Conservation (phyloP, 2,329 filamentous ascomycete species). For the Paecilomyces formosus region DNA sequence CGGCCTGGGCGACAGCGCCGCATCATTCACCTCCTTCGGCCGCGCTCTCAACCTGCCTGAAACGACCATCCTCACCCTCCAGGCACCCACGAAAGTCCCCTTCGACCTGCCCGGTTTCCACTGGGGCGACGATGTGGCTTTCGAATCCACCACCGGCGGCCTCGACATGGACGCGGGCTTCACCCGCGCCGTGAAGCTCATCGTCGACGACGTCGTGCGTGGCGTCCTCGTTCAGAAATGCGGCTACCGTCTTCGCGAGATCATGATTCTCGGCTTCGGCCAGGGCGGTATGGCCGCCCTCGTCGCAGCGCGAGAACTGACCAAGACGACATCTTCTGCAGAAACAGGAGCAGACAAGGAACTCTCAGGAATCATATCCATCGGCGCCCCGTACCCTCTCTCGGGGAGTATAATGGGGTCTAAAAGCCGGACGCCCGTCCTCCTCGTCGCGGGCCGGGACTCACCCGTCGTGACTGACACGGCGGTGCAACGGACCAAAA, state of each 20-base stretch:
- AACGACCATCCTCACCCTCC: conserved; percentile 66
- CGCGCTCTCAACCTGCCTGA: conserved; percentile 65
- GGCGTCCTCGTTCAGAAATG: conserved; percentile 47
- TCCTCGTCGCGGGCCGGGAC: conserved; percentile 35
- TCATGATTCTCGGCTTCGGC: conserved; percentile 60
- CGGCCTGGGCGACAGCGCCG: conserved; percentile 70
- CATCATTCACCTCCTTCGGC: conserved; percentile 62
- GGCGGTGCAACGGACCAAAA: conserved; percentile 56
- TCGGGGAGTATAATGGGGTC: conserved; percentile 18
- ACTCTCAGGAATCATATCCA: conserved; percentile 34
- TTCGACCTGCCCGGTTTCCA: conserved; percentile 61
- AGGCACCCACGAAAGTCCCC: conserved; percentile 62
- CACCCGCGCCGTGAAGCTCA: conserved; percentile 36
- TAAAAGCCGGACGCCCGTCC: conserved; percentile 34
- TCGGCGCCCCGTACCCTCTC: conserved; percentile 35
- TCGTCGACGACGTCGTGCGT: conserved; percentile 47
- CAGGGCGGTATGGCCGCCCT: conserved; percentile 60
- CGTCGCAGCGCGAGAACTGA: conserved; percentile 44
- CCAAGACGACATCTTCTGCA: neutral
- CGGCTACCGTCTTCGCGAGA: conserved; percentile 53
- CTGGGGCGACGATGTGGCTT: conserved; percentile 60
- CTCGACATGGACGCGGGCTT: conserved; percentile 59
- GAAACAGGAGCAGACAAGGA: conserved; percentile 8
- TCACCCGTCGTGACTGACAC: conserved; percentile 52
- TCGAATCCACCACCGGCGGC: conserved; percentile 45